Percentiles rank a stretch among this genome's conserved stretches.
phyloP scores from a whole-genome alignment of 352 stramenopile species.

The Globisporangium ultimum region DNA sequence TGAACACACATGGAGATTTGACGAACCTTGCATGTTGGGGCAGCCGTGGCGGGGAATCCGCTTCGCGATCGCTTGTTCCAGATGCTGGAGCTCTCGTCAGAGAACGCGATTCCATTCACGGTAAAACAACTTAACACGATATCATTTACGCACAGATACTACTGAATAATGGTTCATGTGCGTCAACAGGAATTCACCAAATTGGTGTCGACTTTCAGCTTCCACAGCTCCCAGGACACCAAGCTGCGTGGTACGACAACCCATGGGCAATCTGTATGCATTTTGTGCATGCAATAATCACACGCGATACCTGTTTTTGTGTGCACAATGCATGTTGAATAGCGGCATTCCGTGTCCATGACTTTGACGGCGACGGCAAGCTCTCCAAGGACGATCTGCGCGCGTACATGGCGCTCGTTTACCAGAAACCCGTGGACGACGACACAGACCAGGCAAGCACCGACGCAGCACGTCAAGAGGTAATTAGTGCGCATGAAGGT shows the following conservation, averaged over 20 bases:
- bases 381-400: slow-evolving; percentile 55
- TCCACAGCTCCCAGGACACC: slow-evolving; percentile 40
- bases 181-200: slow-evolving; percentile 44
- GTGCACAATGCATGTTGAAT: background rate
- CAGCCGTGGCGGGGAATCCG: slow-evolving; percentile 38
- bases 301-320: background rate
- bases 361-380: slow-evolving; percentile 69
- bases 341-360: slow-evolving; percentile 70
- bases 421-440: slow-evolving; percentile 26
- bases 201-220: slow-evolving; percentile 58
- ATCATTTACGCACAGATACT: background rate
- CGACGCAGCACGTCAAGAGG: slow-evolving; percentile 28
- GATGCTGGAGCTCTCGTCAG: slow-evolving; percentile 33
- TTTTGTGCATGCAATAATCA: too few relatives aligned
- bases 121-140: slow-evolving; percentile 13
- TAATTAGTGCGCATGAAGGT: too few relatives aligned
- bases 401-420: slow-evolving; percentile 41
- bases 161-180: background rate
- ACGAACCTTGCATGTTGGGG: background rate
- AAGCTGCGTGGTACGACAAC: slow-evolving; percentile 45
- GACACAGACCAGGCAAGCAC: slow-evolving; percentile 14
- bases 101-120: slow-evolving; percentile 31
- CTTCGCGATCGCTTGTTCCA: slow-evolving; percentile 43
- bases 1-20: too few relatives aligned
- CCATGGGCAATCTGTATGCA: too few relatives aligned